These are phyloP conservation scores for Anthoceros angustus DNA, from an alignment of 225 moss, liverwort and hornwort genomes.

Conservation along the genomic window DNA sequence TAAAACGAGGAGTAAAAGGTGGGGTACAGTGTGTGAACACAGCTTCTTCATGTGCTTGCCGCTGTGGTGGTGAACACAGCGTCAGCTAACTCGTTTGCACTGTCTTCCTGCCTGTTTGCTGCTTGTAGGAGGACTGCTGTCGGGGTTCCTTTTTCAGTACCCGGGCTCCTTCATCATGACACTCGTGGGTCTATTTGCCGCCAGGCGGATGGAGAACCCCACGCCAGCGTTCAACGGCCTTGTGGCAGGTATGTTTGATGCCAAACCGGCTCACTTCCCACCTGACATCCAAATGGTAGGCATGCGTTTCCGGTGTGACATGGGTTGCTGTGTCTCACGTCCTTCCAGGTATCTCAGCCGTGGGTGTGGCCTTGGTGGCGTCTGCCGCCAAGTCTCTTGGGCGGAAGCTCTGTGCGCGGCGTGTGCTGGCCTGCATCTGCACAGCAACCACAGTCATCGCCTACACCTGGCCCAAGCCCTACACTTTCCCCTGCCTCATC, in stretches of 20 bases:
- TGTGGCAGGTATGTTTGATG: conserved; percentile 21
- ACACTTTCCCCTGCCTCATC: conserved; percentile 43
- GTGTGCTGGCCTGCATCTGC: conserved; percentile 27
- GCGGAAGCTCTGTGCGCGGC: conserved; percentile 26
- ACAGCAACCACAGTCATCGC: conserved; percentile 26
- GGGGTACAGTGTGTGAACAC: background rate
- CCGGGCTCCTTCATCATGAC: conserved; percentile 45
- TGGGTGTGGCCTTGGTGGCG: conserved; percentile 45
- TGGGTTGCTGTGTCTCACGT: background rate
- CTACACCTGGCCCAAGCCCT: conserved; percentile 46
- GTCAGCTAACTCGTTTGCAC: background rate
- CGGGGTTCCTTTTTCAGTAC: conserved; percentile 43
- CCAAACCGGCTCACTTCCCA: too few species aligned
- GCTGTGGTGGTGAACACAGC: background rate
- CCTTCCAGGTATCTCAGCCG: conserved; percentile 31
- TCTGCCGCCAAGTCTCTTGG: conserved; percentile 38
- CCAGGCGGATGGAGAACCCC: conserved; percentile 37
- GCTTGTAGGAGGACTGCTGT: conserved; percentile 33
- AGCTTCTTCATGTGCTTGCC: background rate
- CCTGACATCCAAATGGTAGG: too few species aligned
- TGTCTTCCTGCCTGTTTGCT: background rate
- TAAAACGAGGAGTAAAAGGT: conserved; percentile 34
- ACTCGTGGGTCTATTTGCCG: conserved; percentile 34
- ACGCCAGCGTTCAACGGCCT: conserved; percentile 35
- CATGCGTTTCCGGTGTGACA: too few species aligned